Evolutionary conservation across 495 filamentous ascomycete genomes (phyloP).

Genomic region (Hypoxylon intermedium): DNA sequence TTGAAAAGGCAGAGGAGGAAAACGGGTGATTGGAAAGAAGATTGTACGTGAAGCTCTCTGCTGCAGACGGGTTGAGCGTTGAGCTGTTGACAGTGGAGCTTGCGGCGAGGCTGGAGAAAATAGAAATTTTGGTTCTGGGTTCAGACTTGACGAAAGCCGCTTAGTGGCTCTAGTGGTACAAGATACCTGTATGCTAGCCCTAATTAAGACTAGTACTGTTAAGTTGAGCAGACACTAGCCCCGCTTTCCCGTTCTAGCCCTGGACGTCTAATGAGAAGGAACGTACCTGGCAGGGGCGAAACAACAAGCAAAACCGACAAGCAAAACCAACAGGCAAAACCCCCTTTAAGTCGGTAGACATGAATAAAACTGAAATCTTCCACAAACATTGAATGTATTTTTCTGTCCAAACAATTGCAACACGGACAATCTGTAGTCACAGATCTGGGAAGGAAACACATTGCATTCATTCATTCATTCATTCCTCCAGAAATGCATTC

Average conservation of each 20-base stretch:
- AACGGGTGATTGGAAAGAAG: not conserved
- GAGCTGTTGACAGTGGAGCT: conserved; percentile 39
- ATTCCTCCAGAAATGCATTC: conserved; percentile 29
- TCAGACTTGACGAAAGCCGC: not conserved
- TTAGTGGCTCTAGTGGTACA: conserved; percentile 18
- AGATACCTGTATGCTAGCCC: conserved; percentile 6
- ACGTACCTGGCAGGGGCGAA: too few relatives aligned
- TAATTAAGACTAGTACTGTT: not conserved
- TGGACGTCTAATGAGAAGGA: not conserved
- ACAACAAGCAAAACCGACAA: too few relatives aligned
- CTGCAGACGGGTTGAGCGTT: conserved; percentile 31
- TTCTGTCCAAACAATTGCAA: too few relatives aligned
- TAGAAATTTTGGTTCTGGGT: conserved; percentile 42
- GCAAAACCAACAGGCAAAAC: too few relatives aligned
- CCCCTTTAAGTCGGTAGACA: too few relatives aligned
- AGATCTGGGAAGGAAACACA: too few relatives aligned
- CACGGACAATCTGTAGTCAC: too few relatives aligned
- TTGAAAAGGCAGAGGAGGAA: not conserved
- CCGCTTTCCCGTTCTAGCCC: conserved; percentile 24
- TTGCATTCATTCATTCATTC: not conserved
- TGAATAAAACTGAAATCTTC: too few relatives aligned
- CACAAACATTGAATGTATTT: too few relatives aligned
- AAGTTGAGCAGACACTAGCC: conserved; percentile 14
- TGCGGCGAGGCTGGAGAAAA: conserved; percentile 46
- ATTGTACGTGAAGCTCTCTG: conserved; percentile 20